phyloP scores from a whole-genome alignment of 352 stramenopile genomes.

The Peronospora tabacina region DNA sequence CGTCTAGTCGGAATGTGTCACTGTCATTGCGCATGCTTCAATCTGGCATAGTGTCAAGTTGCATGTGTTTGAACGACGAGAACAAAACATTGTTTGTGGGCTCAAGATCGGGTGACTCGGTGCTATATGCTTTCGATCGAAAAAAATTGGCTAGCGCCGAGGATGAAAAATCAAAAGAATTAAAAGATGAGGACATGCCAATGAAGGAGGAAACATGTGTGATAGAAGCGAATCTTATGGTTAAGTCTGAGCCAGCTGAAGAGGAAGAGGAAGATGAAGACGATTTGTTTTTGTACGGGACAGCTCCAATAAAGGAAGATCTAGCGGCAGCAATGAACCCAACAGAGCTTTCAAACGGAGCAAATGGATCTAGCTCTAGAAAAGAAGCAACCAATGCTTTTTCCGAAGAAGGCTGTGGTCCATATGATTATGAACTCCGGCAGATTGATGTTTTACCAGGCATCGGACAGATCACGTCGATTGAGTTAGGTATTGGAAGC shows the following conservation, averaged over 20 bases:
- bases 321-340: not conserved
- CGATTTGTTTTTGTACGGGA: constrained; percentile 70
- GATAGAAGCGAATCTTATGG: constrained; percentile 6
- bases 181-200: constrained; percentile 18
- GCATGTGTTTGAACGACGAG: constrained; percentile 51
- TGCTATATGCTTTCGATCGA: constrained; percentile 54
- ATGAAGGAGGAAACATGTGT: constrained; percentile 25
- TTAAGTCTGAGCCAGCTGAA: constrained; percentile 18
- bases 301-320: constrained; percentile 28
- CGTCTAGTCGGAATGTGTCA: constrained; percentile 23
- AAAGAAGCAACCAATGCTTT: constrained; percentile 10
- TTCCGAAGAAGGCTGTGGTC: constrained; percentile 16
- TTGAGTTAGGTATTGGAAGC: constrained; percentile 69
- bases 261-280: constrained; percentile 54
- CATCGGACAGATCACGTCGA: constrained; percentile 78
- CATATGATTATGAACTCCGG: constrained; percentile 44
- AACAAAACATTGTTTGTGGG: constrained; percentile 72
- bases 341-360: constrained; percentile 1
- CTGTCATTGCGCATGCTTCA: constrained; percentile 52
- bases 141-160: constrained; percentile 21
- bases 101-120: constrained; percentile 70
- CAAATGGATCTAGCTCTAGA: constrained; percentile 14
- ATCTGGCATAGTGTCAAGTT: constrained; percentile 41
- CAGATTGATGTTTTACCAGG: constrained; percentile 60
- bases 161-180: constrained; percentile 12